Evolutionary conservation across 169 alveolate species (phyloP).

Genomic region (Cryptosporidium bovis): DNA sequence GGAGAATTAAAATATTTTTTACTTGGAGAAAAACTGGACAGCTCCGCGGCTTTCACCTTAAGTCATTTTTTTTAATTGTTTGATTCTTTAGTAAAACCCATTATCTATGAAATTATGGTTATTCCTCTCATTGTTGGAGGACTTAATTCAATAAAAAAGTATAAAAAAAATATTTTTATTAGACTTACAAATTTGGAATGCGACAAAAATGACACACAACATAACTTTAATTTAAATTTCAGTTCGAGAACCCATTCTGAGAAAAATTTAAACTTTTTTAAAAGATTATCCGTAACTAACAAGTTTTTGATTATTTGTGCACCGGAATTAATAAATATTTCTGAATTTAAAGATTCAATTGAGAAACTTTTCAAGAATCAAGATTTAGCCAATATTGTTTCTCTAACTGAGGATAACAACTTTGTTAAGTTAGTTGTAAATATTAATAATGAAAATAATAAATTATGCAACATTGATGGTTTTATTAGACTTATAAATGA

Average conservation of each 20-base stretch:
- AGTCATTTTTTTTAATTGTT: too few relatives aligned
- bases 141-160: background rate
- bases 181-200: background rate
- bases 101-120: too few relatives aligned
- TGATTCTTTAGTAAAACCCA: background rate
- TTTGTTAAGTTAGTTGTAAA: background rate
- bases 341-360: slow-evolving; percentile 11
- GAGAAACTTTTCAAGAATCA: background rate
- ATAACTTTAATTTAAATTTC: too few relatives aligned
- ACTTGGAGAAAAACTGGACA: too few relatives aligned
- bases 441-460: slow-evolving; percentile 8
- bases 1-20: too few relatives aligned
- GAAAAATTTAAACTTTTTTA: too few relatives aligned
- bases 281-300: background rate
- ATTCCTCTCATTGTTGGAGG: background rate
- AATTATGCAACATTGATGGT: background rate
- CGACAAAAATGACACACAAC: too few relatives aligned
- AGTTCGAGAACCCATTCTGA: too few relatives aligned
- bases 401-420: background rate
- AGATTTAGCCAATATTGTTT: background rate
- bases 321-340: slow-evolving; percentile 11
- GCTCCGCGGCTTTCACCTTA: too few relatives aligned
- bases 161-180: background rate
- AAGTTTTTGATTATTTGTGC: background rate
- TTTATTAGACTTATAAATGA: slow-evolving; percentile 29